Evolutionary conservation across 257 asterid genomes (phyloP), one percentile per base, ranked within the genome.

Genomic region (Solanum pennellii): DNA sequence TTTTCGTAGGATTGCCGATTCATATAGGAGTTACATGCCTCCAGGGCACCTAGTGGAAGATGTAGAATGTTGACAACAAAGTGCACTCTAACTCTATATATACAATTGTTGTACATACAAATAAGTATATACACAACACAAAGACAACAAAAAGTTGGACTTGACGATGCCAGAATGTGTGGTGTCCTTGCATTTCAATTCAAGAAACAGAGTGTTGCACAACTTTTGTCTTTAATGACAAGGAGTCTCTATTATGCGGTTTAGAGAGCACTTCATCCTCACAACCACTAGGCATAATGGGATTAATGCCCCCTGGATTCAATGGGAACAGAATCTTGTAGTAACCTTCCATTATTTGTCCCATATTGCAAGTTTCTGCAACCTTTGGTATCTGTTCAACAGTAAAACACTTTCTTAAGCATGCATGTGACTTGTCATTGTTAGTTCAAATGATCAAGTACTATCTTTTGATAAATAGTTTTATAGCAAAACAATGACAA

Each of bases 271-370:
- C 86, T 83, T 94, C 95, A 25, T 89, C 90, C 87, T 91, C 91
- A 66, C 94, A 95, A 31, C 87, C 93, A 1, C 88, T 90, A 56
- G 99, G 99, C 44, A 95, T 74, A 23, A 90, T 44, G 0, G 99
- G 99, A 29, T 91, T 89, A 75, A 97, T 97, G 45, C 93, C 82
- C 5, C 99, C 94, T 8, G 99, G 99, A 90, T 97, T 97, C 77
- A 97, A 87, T 11, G 99, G 99, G 90, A 97, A 97, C 25, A 97
- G 98, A 85, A 66, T 92, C 86, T 92, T 93, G 93, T 93, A 97
- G 91, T 96, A 97, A 16, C 99, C 99, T 85, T 95, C 98, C 98
- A 94, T 95, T 13, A 94, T 94, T 10, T 94, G 97, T 75, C 82
- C 91, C 27, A 96, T 90, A 86, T 96, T 97, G 93, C 99, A 97